Evolutionary conservation across 306 rosid genomes (phyloP), one percentile per base, ranked within the genome.

Genomic region (Cucurbita maxima): DNA sequence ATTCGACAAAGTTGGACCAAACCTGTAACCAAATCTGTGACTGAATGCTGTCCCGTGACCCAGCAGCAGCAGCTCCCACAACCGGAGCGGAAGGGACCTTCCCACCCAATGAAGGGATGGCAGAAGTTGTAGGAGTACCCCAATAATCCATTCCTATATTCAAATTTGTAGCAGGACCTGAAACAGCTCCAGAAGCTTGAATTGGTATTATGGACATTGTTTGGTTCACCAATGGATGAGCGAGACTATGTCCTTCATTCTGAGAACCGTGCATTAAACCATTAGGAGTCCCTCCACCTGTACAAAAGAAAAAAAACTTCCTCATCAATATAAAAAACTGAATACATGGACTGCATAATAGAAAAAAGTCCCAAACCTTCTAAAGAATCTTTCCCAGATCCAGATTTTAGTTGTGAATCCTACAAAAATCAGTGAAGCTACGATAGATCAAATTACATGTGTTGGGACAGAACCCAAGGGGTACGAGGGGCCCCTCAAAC

Each of bases 91-190:
- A 72, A 15, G 98, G 91, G 62, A 84, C 95, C 84, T 94, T 89
- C 85, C 97, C 92, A 5, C 63, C 85, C 44, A 85, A 10, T 14
- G 88, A 85, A 73, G 99, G 92, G 73, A 91, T 81, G 63, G 81
- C 55, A 43, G 97, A 82, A 57, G 96, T 58, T 69, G 92, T 75
- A 50, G 95, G 91, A 15, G 98, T 75, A 47, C 91, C 91, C 99
- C 99, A 94, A 83, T 94, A 94, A 69, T 94, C 99, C 97, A 91
- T 94, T 82, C 99, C 99, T 71, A 94, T 94, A 77, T 94, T 94
- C 68, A 94, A 83, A 81, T 90, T 94, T 43, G 99, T 94, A 18
- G 95, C 78, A 70, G 97, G 99, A 77, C 98, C 96, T 69, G 98
- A 70, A 85, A 86, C 85, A 45, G 86, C 85, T 81, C 94, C 98